Conservation (phyloP, 768 basidiomycete genomes). For the Tylopilus vinaceipallidus region DNA sequence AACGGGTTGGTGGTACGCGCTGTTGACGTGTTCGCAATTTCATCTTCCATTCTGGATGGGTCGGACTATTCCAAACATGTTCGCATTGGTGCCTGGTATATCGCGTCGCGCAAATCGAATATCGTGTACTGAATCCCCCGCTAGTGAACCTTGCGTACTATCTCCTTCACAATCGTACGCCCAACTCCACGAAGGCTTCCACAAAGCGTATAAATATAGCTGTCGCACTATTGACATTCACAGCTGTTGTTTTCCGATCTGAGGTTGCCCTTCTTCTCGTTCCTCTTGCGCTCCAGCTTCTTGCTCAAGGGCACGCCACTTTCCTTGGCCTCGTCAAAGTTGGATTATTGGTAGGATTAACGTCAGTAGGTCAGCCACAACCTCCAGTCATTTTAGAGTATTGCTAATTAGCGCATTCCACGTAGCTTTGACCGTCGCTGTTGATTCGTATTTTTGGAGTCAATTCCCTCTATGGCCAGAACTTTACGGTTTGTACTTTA, state of each 20-base stretch:
- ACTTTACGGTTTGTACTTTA: conserved; percentile 74
- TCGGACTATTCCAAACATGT: conserved; percentile 92
- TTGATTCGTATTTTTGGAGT: conserved; percentile 90
- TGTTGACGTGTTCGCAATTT: conserved; percentile 82
- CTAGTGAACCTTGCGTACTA: conserved; percentile 59
- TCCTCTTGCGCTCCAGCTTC: conserved; percentile 55
- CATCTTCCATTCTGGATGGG: conserved; percentile 94
- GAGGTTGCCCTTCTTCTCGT: conserved; percentile 72
- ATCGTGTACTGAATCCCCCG: neutral
- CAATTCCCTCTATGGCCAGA: conserved; percentile 83
- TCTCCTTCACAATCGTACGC: conserved; percentile 40
- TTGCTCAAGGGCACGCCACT: conserved; percentile 42
- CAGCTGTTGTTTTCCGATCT: conserved; percentile 72
- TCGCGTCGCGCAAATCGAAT: conserved; percentile 6
- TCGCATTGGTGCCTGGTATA: conserved; percentile 76
- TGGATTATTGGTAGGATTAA: conserved; percentile 46
- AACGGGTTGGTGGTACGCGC: conserved; percentile 55
- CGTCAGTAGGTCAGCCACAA: conserved; percentile 49
- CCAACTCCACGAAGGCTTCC: conserved; percentile 40
- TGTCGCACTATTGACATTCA: conserved; percentile 60
- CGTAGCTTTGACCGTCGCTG: conserved; percentile 53
- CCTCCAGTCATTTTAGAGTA: neutral
- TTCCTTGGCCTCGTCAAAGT: conserved; percentile 45
- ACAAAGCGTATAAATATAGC: conserved; percentile 37
- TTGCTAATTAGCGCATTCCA: neutral